Base-by-base conservation (phyloP, 148 eudicot species). In the Spergularia bocconei region DNA sequence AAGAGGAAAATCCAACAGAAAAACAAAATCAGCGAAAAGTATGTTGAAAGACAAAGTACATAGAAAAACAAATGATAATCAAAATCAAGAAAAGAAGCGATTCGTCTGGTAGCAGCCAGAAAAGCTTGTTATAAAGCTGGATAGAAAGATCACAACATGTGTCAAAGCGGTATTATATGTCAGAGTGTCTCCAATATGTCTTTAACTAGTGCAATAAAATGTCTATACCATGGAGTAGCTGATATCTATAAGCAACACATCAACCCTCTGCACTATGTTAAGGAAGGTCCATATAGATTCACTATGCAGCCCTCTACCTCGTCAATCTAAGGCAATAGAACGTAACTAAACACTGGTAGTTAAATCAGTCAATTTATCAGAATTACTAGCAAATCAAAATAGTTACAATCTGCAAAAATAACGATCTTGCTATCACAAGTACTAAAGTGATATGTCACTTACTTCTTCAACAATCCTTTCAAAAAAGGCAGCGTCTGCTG, bases 401-500 rank as follows among this genome's bases (percentile, higher is more conserved):
- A 29, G 9, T 44, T 50, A 13, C 66, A 16, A 16, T 13, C 9
- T 63, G 60, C 20, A 50, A 7, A 23, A 11, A 23, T 41, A 72
- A 58, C 44, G 4, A 57, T 10, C 39, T 8, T 60, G 51, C 9
- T 9, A 68, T 33, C 20, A 50, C 19, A 17, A 20, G 39, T 73
- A 64, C 16, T 54, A 63, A n/a, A 25, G 66, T 23, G 64, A 15
- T 55, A 63, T 17, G 48, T 60, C 70, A 80, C 91, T 84, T 82
- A 93, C 99, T 82, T 88, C 76, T 84, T 66, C 51, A 82, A 75
- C 36, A 87, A 55, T 50, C 79, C 82, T 79, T 67, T 85, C 78
- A 92, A 64, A 75, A 89, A 84, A 44, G 99, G 91, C 66, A 92
- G 85, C 63, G 54, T 80, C 77, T 67, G 81, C 78, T 85, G 73